phyloP scores from a whole-genome alignment of 192 early-diverging fungal genomes.

The Umbelopsis vinacea region DNA sequence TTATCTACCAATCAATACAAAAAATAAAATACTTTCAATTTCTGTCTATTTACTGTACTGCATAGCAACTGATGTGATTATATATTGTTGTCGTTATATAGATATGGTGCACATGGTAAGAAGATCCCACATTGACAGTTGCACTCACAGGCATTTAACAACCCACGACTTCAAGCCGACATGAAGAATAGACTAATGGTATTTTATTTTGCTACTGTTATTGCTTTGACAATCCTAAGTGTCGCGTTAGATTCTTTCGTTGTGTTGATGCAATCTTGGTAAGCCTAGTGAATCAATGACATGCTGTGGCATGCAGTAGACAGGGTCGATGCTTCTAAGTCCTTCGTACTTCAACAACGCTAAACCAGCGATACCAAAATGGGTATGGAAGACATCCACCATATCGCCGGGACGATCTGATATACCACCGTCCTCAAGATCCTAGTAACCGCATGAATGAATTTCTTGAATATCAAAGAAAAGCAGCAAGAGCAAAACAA shows the following conservation, averaged over 20 bases:
- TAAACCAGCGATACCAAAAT: conserved; percentile 92
- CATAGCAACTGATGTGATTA: no score
- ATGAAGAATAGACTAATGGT: not conserved
- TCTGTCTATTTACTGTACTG: no score
- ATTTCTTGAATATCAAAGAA: not conserved
- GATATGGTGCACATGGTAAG: no score
- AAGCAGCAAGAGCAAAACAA: not conserved
- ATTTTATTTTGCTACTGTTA: not conserved
- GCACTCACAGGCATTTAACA: no score
- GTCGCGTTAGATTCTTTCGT: not conserved
- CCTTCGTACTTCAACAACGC: conserved; percentile 82
- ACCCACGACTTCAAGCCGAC: no score
- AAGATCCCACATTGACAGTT: no score
- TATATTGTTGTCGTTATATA: no score
- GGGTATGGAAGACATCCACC: conserved; percentile 95
- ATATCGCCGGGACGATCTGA: conserved; percentile 91
- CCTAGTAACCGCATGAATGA: conserved; percentile 44
- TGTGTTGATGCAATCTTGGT: not conserved
- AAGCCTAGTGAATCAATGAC: conserved; percentile 60
- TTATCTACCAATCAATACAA: no score
- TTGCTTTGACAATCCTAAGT: not conserved
- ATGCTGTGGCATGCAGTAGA: conserved; percentile 85
- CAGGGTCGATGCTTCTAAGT: conserved; percentile 82
- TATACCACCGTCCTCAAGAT: conserved; percentile 87
- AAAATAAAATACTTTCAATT: no score